A percentile compares a stretch with the other conserved stretches of the same genome.
These are phyloP conservation scores for Hymenoscyphus fraxineus DNA, from an alignment of 2,329 filamentous ascomycete genomes.

Conservation along the genomic window DNA sequence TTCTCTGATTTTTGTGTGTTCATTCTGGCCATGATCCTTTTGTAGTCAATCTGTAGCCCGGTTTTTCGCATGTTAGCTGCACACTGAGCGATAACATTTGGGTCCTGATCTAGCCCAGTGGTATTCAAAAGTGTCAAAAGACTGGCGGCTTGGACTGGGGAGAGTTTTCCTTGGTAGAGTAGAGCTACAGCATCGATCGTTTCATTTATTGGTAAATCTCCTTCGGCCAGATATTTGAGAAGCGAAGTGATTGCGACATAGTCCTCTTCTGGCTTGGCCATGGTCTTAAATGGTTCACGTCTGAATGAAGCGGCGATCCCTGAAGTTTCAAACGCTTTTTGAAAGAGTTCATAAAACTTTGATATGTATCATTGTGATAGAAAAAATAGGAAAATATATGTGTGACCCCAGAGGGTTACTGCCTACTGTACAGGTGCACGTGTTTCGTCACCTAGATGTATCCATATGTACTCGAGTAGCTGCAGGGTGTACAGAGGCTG, in stretches of 20 bases:
- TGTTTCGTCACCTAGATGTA: no score
- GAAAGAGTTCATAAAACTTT: no score
- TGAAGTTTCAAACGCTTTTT: no score
- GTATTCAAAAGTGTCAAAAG: conserved; percentile 90
- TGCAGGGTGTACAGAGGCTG: no score
- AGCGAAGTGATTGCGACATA: background rate
- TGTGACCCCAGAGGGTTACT: no score
- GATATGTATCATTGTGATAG: no score
- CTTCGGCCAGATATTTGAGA: conserved; percentile 22
- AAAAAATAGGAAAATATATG: no score
- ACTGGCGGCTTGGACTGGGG: conserved; percentile 79
- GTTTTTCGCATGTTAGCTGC: conserved; percentile 80
- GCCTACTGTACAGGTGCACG: no score
- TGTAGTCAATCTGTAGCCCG: conserved; percentile 64
- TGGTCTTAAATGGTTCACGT: background rate
- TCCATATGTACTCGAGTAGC: no score
- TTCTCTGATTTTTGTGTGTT: conserved; percentile 54
- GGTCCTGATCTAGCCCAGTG: conserved; percentile 75
- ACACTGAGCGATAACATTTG: conserved; percentile 82
- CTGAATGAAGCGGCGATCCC: background rate
- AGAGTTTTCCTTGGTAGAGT: conserved; percentile 89
- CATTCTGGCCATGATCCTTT: conserved; percentile 54
- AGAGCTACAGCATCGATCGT: conserved; percentile 86
- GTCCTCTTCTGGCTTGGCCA: background rate
- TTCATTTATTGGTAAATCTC: conserved; percentile 66